A percentile compares a stretch with the other conserved stretches of the same genome.
phyloP scores from a whole-genome alignment of 495 filamentous ascomycete species.

The Aspergillus sparsus region DNA sequence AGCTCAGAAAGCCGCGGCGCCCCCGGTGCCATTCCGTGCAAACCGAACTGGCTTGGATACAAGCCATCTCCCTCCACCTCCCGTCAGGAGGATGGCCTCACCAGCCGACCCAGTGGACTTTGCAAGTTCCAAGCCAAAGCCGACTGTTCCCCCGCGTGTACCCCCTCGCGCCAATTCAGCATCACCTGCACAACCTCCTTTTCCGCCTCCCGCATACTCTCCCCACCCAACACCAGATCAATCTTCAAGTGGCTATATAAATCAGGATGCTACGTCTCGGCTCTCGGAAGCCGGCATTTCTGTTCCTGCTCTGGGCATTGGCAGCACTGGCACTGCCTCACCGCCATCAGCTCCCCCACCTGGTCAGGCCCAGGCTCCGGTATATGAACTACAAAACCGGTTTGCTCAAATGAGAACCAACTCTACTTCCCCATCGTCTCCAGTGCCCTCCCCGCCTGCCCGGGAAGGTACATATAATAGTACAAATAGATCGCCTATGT shows the following conservation, averaged over 20 bases:
- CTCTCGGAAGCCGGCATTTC: slow-evolving; percentile 77
- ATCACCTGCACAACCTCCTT: slow-evolving; percentile 34
- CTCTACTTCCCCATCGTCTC: slow-evolving; percentile 26
- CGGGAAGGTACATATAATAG: slow-evolving; percentile 61
- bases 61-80: slow-evolving; percentile 69
- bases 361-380: slow-evolving; percentile 34
- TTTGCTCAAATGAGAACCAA: slow-evolving; percentile 59
- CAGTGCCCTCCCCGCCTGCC: slow-evolving; percentile 35
- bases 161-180: slow-evolving; percentile 66
- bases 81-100: slow-evolving; percentile 55
- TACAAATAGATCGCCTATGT: slow-evolving; percentile 51
- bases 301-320: slow-evolving; percentile 80
- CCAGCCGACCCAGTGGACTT: slow-evolving; percentile 40
- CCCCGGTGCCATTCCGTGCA: slow-evolving; percentile 66
- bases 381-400: slow-evolving; percentile 68
- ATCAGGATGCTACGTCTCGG: slow-evolving; percentile 66
- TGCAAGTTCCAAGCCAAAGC: slow-evolving; percentile 46
- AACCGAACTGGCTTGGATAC: slow-evolving; percentile 74
- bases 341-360: slow-evolving; percentile 18
- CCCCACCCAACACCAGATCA: slow-evolving; percentile 30
- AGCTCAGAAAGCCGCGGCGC: slow-evolving; percentile 45
- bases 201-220: slow-evolving; percentile 58
- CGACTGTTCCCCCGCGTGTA: slow-evolving; percentile 68
- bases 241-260: slow-evolving; percentile 51
- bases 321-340: slow-evolving; percentile 30